phyloP scores from a whole-genome alignment of 495 filamentous ascomycete genomes.

The Hypoxylon cercidicola region DNA sequence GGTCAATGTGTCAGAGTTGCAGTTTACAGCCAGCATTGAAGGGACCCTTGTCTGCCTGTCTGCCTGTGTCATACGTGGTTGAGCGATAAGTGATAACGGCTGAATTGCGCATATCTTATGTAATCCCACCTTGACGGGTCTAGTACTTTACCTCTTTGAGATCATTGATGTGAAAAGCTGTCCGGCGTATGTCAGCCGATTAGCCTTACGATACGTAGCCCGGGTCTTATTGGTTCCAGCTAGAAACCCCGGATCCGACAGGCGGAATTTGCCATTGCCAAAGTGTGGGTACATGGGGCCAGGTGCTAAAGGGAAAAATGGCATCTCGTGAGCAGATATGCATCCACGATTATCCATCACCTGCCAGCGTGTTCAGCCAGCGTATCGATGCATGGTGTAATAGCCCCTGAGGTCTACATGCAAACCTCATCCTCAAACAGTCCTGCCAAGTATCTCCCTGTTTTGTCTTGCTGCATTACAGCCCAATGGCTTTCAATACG shows the following conservation, averaged over 20 bases:
- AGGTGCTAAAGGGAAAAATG: conserved; percentile 9
- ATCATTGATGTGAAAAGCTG: conserved; percentile 7
- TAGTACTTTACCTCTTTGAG: neutral
- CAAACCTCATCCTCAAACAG: neutral
- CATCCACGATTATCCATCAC: conserved; percentile 7
- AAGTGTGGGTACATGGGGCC: conserved; percentile 12
- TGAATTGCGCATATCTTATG: conserved; percentile 14
- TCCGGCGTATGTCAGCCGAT: conserved; percentile 36
- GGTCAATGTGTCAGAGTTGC: conserved; percentile 18
- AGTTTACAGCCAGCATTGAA: too few relatives aligned
- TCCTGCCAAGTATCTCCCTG: too few relatives aligned
- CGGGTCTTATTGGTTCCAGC: conserved; percentile 24
- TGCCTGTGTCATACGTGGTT: neutral
- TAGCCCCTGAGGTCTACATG: neutral
- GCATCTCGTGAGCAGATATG: conserved; percentile 21
- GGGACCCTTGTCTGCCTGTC: conserved; percentile 3
- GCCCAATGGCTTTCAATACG: neutral
- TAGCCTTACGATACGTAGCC: conserved; percentile 32
- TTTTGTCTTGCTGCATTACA: neutral
- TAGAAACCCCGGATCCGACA: conserved; percentile 22
- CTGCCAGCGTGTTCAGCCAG: conserved; percentile 3
- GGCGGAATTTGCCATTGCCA: conserved; percentile 28
- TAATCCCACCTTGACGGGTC: conserved; percentile 22
- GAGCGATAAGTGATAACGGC: conserved; percentile 25
- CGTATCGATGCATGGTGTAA: conserved; percentile 4